These are phyloP conservation scores for Orobanche coerulescens DNA, from an alignment of 257 asterid genomes.

Conservation along the genomic window DNA sequence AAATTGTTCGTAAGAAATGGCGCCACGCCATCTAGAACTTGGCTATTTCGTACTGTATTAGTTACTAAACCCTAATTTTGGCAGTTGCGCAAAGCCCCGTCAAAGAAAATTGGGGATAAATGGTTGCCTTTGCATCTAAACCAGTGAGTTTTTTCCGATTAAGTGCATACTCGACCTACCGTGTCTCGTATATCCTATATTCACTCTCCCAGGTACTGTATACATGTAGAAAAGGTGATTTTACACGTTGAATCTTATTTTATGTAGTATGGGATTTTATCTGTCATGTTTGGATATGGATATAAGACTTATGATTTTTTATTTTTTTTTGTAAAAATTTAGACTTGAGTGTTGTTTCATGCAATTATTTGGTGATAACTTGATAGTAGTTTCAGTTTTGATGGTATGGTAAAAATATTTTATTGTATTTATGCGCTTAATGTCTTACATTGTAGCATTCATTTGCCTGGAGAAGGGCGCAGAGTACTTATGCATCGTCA, in stretches of 20 bases:
- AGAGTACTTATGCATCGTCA: conserved; percentile 31
- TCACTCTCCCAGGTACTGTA: conserved; percentile 33
- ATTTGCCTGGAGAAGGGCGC: conserved; percentile 38
- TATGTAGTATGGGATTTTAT: background rate
- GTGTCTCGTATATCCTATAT: conserved; percentile 29
- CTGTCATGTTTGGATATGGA: background rate
- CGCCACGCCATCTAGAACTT: conserved; percentile 23
- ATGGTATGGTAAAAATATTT: conserved; percentile 11
- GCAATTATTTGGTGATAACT: background rate
- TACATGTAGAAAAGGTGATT: background rate
- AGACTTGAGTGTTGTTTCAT: background rate
- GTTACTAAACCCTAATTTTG: conserved; percentile 27
- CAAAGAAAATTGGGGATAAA: conserved; percentile 2
- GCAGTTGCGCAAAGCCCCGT: conserved; percentile 2
- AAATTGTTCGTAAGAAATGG: conserved; percentile 22
- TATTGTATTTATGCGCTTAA: conserved; percentile 12
- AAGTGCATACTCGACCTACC: conserved; percentile 19
- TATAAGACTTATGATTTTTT: background rate
- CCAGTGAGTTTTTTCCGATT: conserved; percentile 23
- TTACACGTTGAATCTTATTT: background rate
- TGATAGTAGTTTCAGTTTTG: background rate
- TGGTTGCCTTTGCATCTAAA: conserved; percentile 36
- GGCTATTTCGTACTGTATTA: background rate
- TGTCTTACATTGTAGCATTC: conserved; percentile 35
- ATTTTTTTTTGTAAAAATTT: background rate